A percentile compares a stretch with the other conserved stretches of the same genome.
Conservation (phyloP, 257 asterid species). For the Prunella vulgaris region DNA sequence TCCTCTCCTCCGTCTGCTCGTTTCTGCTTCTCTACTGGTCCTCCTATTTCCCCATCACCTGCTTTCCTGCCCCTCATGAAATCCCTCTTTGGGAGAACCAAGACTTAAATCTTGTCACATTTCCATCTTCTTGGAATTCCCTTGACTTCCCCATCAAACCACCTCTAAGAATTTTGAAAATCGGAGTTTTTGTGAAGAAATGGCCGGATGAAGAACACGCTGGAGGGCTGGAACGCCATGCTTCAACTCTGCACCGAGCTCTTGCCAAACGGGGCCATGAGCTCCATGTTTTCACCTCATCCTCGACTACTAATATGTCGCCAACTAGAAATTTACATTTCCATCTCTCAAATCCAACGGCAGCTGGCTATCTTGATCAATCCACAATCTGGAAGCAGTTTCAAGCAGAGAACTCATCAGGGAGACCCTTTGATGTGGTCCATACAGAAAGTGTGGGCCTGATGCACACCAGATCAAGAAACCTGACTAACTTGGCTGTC, state of each 20-base stretch:
- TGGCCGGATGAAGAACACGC: conserved; percentile 58
- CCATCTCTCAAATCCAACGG: conserved; percentile 54
- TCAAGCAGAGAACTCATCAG: conserved; percentile 37
- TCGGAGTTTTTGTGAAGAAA: conserved; percentile 70
- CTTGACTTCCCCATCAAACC: conserved; percentile 37
- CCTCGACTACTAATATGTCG: conserved; percentile 25
- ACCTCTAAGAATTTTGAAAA: conserved; percentile 42
- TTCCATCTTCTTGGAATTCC: conserved; percentile 54
- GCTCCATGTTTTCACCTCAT: conserved; percentile 65
- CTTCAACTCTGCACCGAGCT: conserved; percentile 56
- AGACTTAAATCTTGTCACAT: conserved; percentile 37
- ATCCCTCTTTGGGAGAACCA: conserved; percentile 6
- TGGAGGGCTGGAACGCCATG: conserved; percentile 78
- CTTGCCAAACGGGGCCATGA: conserved; percentile 70
- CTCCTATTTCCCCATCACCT: conserved; percentile 21
- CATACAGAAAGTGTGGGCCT: conserved; percentile 79
- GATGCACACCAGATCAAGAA: conserved; percentile 56
- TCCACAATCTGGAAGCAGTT: conserved; percentile 56
- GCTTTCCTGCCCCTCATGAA: conserved; percentile 13
- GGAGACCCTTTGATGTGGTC: conserved; percentile 52
- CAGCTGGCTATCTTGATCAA: conserved; percentile 67
- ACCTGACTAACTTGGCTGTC: conserved; percentile 51
- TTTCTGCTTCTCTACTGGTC: conserved; percentile 40
- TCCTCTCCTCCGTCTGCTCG: conserved; percentile 41
- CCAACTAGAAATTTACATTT: conserved; percentile 30